phyloP scores from a whole-genome alignment of 176 grass and related monocot genomes.

The Phragmites australis region DNA sequence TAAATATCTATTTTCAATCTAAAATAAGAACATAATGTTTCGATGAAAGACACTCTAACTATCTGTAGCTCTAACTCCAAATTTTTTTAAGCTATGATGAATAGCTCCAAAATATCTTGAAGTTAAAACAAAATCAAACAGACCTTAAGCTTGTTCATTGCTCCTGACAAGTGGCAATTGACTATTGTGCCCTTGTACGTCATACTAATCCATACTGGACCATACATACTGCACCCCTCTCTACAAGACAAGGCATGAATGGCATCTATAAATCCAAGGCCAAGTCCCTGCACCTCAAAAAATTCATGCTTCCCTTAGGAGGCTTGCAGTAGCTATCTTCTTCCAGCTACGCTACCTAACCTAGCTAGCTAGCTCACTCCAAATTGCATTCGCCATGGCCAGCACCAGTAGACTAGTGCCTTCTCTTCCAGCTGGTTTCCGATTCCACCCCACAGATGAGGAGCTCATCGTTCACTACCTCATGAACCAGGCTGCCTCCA shows the following conservation, averaged over 20 bases:
- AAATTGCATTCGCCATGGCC: constrained; percentile 34
- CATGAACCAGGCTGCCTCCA: constrained; percentile 43
- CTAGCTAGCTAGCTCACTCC: no score
- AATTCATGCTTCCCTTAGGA: no score
- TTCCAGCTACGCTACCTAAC: no score
- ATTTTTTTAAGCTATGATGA: no score
- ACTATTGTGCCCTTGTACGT: neutral
- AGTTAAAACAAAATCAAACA: no score
- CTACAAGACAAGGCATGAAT: neutral
- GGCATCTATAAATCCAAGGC: constrained; percentile 29
- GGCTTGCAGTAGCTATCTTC: no score
- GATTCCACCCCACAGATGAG: constrained; percentile 79
- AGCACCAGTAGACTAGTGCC: neutral
- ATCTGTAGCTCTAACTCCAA: no score
- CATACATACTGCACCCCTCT: neutral
- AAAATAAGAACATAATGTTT: no score
- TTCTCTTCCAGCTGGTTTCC: constrained; percentile 66
- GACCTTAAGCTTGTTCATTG: no score
- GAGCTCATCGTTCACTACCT: constrained; percentile 84
- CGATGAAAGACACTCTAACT: no score
- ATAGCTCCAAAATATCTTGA: no score
- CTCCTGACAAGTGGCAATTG: neutral
- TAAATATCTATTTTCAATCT: no score
- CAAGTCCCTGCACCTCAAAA: constrained; percentile 33
- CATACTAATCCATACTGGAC: neutral